Evolutionary conservation across 306 rosid genomes (phyloP).

Genomic region (Erythrophleum fordii): DNA sequence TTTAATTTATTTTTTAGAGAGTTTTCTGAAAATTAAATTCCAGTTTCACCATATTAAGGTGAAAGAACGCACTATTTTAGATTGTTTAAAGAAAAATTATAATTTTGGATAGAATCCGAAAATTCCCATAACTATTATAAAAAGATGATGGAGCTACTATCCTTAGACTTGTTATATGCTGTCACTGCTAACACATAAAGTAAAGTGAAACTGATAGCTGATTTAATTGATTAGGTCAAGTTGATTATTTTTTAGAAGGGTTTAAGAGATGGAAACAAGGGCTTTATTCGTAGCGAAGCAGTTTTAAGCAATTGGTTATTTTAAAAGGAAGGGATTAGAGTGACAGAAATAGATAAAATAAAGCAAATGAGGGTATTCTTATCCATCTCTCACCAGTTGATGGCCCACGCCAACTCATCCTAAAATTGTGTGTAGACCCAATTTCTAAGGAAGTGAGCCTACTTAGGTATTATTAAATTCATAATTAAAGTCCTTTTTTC

Average conservation of each 20-base stretch:
- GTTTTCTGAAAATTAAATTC: no score
- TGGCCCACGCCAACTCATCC: conserved; percentile 26
- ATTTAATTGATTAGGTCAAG: conserved; percentile 8
- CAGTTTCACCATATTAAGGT: no score
- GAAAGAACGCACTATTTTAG: no score
- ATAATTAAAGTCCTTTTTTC: neutral
- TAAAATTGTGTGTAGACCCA: conserved; percentile 23
- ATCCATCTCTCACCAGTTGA: neutral
- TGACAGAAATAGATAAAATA: neutral
- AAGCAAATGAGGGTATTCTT: neutral
- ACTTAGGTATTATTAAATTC: neutral
- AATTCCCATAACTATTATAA: no score
- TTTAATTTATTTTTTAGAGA: no score
- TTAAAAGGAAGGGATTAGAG: neutral
- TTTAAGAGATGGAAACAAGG: conserved; percentile 15
- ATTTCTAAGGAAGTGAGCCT: neutral
- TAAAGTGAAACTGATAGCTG: conserved; percentile 29
- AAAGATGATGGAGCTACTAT: no score
- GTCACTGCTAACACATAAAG: neutral
- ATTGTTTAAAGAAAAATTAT: no score
- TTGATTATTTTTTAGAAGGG: conserved; percentile 22
- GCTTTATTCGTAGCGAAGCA: no score
- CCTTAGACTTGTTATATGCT: neutral
- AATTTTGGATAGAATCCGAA: no score
- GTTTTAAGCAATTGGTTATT: no score